Conservation (phyloP, 257 asterid genomes). For the Mitragyna speciosa region DNA sequence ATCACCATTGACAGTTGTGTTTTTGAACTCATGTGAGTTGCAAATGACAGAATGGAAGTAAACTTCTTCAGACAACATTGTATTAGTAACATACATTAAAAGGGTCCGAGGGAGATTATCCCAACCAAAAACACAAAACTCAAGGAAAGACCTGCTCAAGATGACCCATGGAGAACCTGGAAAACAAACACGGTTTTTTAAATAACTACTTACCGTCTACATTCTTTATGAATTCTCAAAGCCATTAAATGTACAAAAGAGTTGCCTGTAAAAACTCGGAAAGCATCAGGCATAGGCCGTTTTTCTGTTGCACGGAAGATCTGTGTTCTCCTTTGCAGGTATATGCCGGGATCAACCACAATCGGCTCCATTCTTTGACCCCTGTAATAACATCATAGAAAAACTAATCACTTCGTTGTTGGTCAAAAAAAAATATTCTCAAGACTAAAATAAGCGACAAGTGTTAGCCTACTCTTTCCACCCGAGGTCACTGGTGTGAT, state of each 20-base stretch:
- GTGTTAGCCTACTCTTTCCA: constrained; percentile 95
- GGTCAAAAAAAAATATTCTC: neutral
- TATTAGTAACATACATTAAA: constrained; percentile 75
- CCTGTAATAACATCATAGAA: constrained; percentile 47
- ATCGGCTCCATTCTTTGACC: constrained; percentile 74
- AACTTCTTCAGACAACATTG: constrained; percentile 75
- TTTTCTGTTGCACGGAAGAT: constrained; percentile 92
- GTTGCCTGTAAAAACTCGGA: constrained; percentile 83
- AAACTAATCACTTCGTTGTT: constrained; percentile 22
- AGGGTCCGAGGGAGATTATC: constrained; percentile 95
- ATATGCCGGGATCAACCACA: constrained; percentile 91
- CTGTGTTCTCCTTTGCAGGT: constrained; percentile 82
- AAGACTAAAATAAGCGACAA: constrained; percentile 28
- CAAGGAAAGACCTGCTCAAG: constrained; percentile 83
- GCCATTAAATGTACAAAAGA: constrained; percentile 1
- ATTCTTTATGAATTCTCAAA: neutral
- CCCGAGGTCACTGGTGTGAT: constrained; percentile 94
- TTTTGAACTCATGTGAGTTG: constrained; percentile 71
- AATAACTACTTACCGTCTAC: neutral
- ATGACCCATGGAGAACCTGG: constrained; percentile 96
- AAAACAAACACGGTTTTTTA: constrained; percentile 11
- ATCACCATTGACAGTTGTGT: constrained; percentile 80
- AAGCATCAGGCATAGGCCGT: constrained; percentile 88
- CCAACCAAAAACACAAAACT: constrained; percentile 89
- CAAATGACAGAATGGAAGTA: constrained; percentile 91